phyloP scores from a whole-genome alignment of 306 rosid species.

The Acmispon strigosus region DNA sequence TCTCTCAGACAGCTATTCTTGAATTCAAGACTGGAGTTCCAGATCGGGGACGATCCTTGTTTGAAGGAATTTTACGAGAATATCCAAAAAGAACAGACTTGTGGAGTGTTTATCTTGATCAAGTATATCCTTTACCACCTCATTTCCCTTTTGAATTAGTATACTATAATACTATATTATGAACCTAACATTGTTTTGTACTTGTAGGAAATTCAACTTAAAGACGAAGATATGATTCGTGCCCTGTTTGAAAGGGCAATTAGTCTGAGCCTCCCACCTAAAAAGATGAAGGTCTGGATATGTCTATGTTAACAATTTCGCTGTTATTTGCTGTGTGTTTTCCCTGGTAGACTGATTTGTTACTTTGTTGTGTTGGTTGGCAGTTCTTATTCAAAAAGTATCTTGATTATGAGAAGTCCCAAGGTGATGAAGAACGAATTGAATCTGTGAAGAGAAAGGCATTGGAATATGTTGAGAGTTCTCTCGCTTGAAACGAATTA shows the following conservation, averaged over 20 bases:
- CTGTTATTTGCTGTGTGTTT: not conserved
- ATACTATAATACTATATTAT: not conserved
- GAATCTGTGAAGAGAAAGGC: conserved; percentile 80
- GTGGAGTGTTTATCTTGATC: conserved; percentile 96
- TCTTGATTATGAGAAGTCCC: conserved; percentile 70
- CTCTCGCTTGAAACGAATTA: conserved; percentile 37
- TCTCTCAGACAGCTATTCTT: conserved; percentile 78
- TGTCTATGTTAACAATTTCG: not conserved
- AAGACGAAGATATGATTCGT: conserved; percentile 64
- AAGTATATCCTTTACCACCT: conserved; percentile 37
- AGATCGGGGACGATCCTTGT: conserved; percentile 79
- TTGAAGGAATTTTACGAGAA: conserved; percentile 75
- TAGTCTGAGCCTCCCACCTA: conserved; percentile 78
- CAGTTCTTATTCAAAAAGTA: conserved; percentile 90
- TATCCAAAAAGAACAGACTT: conserved; percentile 82
- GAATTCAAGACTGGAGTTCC: conserved; percentile 84
- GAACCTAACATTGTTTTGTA: conserved; percentile 13
- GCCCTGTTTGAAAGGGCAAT: conserved; percentile 88
- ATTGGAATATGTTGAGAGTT: conserved; percentile 66
- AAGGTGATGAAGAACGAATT: conserved; percentile 63
- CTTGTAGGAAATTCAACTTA: conserved; percentile 72
- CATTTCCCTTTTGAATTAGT: not conserved
- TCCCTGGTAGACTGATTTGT: not conserved
- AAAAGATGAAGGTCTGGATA: conserved; percentile 73
- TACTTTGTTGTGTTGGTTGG: conserved; percentile 13